Conservation (phyloP, 768 basidiomycete genomes). For the Hortiboletus campestris region DNA sequence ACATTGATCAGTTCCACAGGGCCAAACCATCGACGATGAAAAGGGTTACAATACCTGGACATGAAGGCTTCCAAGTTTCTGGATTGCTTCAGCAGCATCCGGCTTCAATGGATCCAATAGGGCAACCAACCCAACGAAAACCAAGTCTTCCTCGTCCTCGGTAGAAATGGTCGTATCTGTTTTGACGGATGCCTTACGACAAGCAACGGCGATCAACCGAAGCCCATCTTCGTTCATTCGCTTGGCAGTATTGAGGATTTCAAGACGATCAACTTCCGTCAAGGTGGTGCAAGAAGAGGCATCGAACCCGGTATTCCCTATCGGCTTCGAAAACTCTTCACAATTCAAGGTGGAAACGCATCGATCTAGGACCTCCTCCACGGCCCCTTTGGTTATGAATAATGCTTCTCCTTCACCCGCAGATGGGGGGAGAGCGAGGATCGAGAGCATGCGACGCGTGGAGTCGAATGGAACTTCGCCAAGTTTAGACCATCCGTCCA, state of each 20-base stretch:
- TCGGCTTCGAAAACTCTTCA: slow-evolving; percentile 15
- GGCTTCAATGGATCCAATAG: slow-evolving; percentile 32
- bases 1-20: slow-evolving; percentile 4
- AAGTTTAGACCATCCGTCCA: slow-evolving; percentile 29
- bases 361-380: slow-evolving; percentile 33
- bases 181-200: slow-evolving; percentile 21
- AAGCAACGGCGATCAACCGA: slow-evolving; percentile 31
- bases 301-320: slow-evolving; percentile 14
- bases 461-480: slow-evolving; percentile 38
- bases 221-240: slow-evolving; percentile 32
- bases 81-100: slow-evolving; percentile 31
- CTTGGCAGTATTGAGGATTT: slow-evolving; percentile 27
- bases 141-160: slow-evolving; percentile 29
- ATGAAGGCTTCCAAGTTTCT: slow-evolving; percentile 25
- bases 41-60: slow-evolving; percentile 26
- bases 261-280: slow-evolving; percentile 19
- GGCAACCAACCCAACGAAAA: slow-evolving; percentile 31
- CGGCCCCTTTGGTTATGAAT: slow-evolving; percentile 31
- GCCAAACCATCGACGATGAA: not conserved
- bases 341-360: slow-evolving; percentile 21
- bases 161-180: slow-evolving; percentile 11
- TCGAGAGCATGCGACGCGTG: slow-evolving; percentile 34
- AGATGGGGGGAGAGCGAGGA: slow-evolving; percentile 31
- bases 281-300: slow-evolving; percentile 14
- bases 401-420: slow-evolving; percentile 18